Evolutionary conservation across 441 rosid genomes (phyloP), one percentile per base, ranked within the genome.

Genomic region (Kokia cookei): DNA sequence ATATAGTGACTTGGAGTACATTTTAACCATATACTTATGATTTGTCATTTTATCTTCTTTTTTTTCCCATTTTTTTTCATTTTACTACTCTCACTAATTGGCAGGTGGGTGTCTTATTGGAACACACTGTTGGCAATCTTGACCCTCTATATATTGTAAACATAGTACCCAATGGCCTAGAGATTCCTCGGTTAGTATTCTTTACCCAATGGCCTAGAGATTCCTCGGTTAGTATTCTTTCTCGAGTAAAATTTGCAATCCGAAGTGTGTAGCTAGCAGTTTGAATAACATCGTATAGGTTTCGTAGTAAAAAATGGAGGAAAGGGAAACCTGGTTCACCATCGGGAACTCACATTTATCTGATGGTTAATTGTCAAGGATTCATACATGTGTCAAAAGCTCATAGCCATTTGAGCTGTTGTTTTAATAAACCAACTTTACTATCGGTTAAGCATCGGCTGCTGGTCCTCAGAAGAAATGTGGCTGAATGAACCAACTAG

Each of bases 51-150:
- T 37, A 10, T 13, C 45, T 27, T 24, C n/a, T 47, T 57, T 14
- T 22, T 43, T 55, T 73, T 15, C 61, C 24, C 3, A 2, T 64
- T 62, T 15, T 71, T 72, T 53, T 42, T 79, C 22, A 80, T 63
- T 24, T 50, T 50, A 50, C 0, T 74, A 54, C 7, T 80, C 82
- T 40, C 54, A 43, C 73, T 72, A 53, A 80, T 76, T 84, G 80
- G 74, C 84, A 95, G 99, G 99, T 96, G 19, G 98, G 99, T 54
- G 83, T 93, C 77, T 75, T 93, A 84, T 84, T 96, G 81, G 99
- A 96, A 85, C 99, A 96, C 86, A 96, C 99, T 7, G 98, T 93
- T 71, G 98, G 98, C 75, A 91, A 93, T 86, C 97, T 93, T 17
- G 97, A 96, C 81, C 99, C 98, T 74, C 86, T 93, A 32, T 90